Conservation (phyloP, 2,329 filamentous ascomycete genomes). For the Calonectria naviculata region DNA sequence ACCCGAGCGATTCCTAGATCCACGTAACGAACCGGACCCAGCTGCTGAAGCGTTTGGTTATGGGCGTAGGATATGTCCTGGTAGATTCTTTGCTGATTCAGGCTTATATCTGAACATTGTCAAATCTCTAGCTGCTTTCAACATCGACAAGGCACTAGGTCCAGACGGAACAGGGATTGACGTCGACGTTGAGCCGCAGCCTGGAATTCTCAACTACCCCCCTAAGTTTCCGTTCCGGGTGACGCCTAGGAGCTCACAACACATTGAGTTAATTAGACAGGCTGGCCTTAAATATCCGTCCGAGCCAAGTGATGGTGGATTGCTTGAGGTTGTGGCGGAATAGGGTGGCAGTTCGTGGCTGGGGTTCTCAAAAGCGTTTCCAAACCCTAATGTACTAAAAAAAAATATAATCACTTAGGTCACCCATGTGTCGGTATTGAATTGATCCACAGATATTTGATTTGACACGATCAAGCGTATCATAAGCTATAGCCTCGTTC, state of each 20-base stretch:
- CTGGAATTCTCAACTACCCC: background rate
- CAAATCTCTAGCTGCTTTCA: background rate
- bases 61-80: background rate
- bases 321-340: background rate
- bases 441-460: no score
- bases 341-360: no score
- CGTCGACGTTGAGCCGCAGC: background rate
- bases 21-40: background rate
- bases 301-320: background rate
- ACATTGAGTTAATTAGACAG: background rate
- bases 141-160: background rate
- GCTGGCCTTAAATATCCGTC: background rate
- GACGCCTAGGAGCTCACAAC: background rate
- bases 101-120: background rate
- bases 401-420: no score
- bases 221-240: background rate
- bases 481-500: no score
- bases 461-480: no score
- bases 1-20: constrained; percentile 19
- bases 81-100: background rate
- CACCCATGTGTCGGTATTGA: no score
- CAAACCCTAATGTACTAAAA: no score
- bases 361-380: no score
- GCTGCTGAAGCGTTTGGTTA: background rate
- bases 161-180: background rate